Base-by-base conservation (phyloP, 2,329 filamentous ascomycete species). In the Verticillium albo-atrum region DNA sequence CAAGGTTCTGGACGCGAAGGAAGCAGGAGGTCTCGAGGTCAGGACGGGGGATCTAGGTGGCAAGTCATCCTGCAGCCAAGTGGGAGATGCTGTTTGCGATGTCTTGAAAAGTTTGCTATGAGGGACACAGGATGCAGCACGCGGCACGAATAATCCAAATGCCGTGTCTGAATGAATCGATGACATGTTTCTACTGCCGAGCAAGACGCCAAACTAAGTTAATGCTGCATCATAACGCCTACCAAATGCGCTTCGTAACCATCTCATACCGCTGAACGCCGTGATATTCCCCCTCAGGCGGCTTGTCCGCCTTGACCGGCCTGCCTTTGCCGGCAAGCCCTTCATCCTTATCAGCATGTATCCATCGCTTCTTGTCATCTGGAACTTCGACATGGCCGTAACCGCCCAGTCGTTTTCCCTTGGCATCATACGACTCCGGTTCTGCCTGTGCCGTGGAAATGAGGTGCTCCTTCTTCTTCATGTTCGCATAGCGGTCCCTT, bases 171-270 rank as follows among this genome's bases (percentile, higher is more conserved):
- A n/a, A n/a, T n/a, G n/a, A n/a, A n/a, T n/a, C n/a, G n/a, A n/a
- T n/a, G n/a, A n/a, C n/a, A n/a, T n/a, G n/a, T n/a, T n/a, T n/a
- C n/a, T n/a, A n/a, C 35, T 37, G 32, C 32, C 32, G 6, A 37
- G n/a, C 35, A 37, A n/a, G n/a, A n/a, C 10, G 25, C n/a, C 42
- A 23, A 12, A 20, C 42, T 26, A 23, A 23, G 20, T 23, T 12
- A 9, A 26, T 50, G 20, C 7, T 20, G 7, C 20, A 23, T n/a
- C 37, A 6, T n/a, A 54, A 60, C 61, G 47, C 60, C 65, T 74
- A 98, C 95, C 95, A 99, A 67, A 99, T 99, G 71, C 95, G 84
- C 82, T 97, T 98, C 0, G 92, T 91, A 67, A 92, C 89, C 95
- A 98, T 97, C 71, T 92, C 92, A 77, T 97, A 99, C 67, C 95